Evolutionary conservation across 2,329 filamentous ascomycete species (phyloP).

Genomic region (Cucurbitaria berberidis): DNA sequence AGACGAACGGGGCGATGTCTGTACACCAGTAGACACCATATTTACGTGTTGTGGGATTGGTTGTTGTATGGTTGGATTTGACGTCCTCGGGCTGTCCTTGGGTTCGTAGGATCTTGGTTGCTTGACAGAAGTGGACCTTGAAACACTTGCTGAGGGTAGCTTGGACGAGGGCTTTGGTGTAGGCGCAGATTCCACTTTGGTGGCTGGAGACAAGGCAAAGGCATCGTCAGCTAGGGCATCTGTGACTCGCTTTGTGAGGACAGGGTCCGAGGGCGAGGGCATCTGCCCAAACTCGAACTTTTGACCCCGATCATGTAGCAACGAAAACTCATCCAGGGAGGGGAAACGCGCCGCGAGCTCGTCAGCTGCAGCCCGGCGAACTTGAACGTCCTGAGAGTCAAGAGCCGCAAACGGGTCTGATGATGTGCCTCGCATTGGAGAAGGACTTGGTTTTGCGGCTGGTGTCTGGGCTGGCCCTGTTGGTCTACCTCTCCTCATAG

Average conservation of each 20-base stretch:
- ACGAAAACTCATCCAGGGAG: constrained; percentile 88
- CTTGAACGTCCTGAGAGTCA: constrained; percentile 67
- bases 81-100: constrained; percentile 32
- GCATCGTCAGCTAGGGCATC: constrained; percentile 84
- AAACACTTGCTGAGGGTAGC: constrained; percentile 39
- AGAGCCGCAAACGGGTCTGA: constrained; percentile 91
- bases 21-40: constrained; percentile 77
- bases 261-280: constrained; percentile 50
- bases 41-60: constrained; percentile 57
- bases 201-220: constrained; percentile 63
- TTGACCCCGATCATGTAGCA: constrained; percentile 81
- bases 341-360: constrained; percentile 88
- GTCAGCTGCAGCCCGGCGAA: constrained; percentile 64
- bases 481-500: constrained; percentile 89
- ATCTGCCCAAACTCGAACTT: constrained; percentile 78
- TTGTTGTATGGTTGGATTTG: constrained; percentile 47
- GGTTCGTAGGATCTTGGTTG: constrained; percentile 32
- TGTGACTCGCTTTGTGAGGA: constrained; percentile 69
- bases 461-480: constrained; percentile 57
- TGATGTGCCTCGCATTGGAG: constrained; percentile 70
- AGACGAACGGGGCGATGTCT: constrained; percentile 68
- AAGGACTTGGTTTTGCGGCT: constrained; percentile 65
- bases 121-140: constrained; percentile 42
- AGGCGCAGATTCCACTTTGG: constrained; percentile 38
- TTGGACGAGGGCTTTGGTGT: constrained; percentile 34